phyloP scores from a whole-genome alignment of 202 grass and related monocot species.

The Panicum virgatum region DNA sequence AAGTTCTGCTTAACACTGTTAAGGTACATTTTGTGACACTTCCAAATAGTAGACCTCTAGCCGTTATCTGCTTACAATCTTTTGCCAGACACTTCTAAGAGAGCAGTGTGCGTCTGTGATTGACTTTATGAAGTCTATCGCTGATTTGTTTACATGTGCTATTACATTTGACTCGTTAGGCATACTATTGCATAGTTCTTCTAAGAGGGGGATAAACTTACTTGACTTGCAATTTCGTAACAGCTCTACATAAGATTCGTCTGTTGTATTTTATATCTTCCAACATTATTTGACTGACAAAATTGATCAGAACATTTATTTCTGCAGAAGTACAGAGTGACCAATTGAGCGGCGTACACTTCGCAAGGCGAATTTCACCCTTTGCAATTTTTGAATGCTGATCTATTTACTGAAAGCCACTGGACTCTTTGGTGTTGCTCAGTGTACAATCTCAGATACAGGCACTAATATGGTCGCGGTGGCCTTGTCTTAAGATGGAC shows the following conservation, averaged over 20 bases:
- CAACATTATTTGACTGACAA: neutral
- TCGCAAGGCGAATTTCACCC: neutral
- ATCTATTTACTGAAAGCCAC: neutral
- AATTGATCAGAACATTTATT: neutral
- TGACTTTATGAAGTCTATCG: neutral
- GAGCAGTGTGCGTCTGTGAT: neutral
- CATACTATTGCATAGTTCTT: neutral
- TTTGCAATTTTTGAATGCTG: neutral
- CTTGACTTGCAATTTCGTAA: neutral
- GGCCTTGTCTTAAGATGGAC: neutral
- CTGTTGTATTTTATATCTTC: neutral
- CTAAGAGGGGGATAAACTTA: neutral
- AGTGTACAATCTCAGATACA: neutral
- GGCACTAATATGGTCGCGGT: neutral
- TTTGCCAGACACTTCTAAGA: neutral
- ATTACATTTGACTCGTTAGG: neutral
- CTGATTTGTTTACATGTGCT: neutral
- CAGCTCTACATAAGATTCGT: neutral
- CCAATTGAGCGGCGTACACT: conserved; percentile 15
- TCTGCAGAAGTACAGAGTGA: conserved; percentile 51
- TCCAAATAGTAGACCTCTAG: neutral
- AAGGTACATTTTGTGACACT: conserved; percentile 52
- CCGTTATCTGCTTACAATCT: neutral
- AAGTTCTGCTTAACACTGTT: conserved; percentile 71
- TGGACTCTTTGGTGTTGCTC: neutral